Evolutionary conservation across 768 basidiomycete genomes (phyloP).

Genomic region (Tephrocybe rancida): DNA sequence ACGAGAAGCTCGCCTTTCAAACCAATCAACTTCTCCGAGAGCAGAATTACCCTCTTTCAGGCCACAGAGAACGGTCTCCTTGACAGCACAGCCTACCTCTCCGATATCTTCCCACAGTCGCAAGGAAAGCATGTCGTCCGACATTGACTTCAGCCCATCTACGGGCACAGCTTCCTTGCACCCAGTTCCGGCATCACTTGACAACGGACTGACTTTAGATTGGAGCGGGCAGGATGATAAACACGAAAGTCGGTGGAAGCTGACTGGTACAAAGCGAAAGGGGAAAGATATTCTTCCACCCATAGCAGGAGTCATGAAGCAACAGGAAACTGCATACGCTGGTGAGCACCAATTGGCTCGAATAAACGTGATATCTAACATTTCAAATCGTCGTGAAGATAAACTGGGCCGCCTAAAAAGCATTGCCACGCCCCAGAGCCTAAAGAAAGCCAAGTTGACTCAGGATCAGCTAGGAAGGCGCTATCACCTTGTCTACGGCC

Average conservation of each 20-base stretch:
- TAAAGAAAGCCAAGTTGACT: constrained; percentile 65
- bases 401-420: constrained; percentile 58
- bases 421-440: constrained; percentile 51
- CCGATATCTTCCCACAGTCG: constrained; percentile 27
- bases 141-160: constrained; percentile 74
- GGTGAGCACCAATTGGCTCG: constrained; percentile 38
- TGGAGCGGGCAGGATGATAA: constrained; percentile 68
- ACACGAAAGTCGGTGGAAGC: constrained; percentile 61
- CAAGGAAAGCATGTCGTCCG: constrained; percentile 37
- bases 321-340: constrained; percentile 58
- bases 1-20: constrained; percentile 63
- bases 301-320: constrained; percentile 51
- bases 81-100: constrained; percentile 31
- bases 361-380: background rate
- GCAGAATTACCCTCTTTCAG: constrained; percentile 18
- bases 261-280: constrained; percentile 61
- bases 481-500: constrained; percentile 55
- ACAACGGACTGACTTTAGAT: constrained; percentile 73
- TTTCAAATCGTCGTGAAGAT: constrained; percentile 47
- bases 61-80: constrained; percentile 25
- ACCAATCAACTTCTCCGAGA: constrained; percentile 23
- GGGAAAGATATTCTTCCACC: constrained; percentile 51
- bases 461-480: constrained; percentile 66
- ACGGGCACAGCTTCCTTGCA: constrained; percentile 48
- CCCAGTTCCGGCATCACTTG: constrained; percentile 69